Base-by-base conservation (phyloP, 768 basidiomycete genomes). In the Russula vinacea region DNA sequence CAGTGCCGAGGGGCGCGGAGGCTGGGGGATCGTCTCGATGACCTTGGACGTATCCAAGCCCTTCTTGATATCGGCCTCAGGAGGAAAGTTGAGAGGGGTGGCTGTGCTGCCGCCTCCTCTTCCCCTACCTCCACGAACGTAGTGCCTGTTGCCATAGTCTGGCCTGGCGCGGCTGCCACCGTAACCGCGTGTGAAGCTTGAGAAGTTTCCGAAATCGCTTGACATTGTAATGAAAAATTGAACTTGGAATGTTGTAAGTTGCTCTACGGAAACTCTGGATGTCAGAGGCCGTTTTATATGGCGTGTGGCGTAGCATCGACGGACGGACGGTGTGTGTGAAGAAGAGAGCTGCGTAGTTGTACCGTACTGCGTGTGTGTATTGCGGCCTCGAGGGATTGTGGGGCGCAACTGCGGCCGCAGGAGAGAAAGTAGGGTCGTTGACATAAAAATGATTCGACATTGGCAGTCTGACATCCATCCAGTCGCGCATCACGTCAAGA, bases 331-430 rank as follows among this genome's bases (percentile, higher is more conserved):
- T 3, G 33, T 35, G 24, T 3, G 33, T 35, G 24, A 47, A 45
- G 11, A 45, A 50, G 32, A 44, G 39, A 10, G 26, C 33, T 56
- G 54, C 61, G 55, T 39, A 62, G 61, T 42, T 56, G 37, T 50
- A 45, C 44, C 19, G 44, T 22, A 8, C 44, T 11, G 45, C 9
- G 50, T 24, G 16, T 24, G 26, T 11, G 45, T 49, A 24, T 10
- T 17, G 37, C 44, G 42, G 42, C 45, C 37, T 32, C 22, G 37
- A 47, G 35, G 19, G 47, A 6, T 0, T 4, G 59, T 11, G n/a
- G n/a, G 1, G 7, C 9, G 26, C 40, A 22, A 29, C 63, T 64
- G 58, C 63, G 63, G 45, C 45, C 63, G 63, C 63, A 64, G 50
- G 56, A 33, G 11, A 33, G 55, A 24, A 16, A 37, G 9, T 45